Percentiles rank a stretch among this genome's conserved stretches.
These are phyloP conservation scores for Tetracentron sinense DNA, from an alignment of 164 flowering plant species.

Conservation along the genomic window DNA sequence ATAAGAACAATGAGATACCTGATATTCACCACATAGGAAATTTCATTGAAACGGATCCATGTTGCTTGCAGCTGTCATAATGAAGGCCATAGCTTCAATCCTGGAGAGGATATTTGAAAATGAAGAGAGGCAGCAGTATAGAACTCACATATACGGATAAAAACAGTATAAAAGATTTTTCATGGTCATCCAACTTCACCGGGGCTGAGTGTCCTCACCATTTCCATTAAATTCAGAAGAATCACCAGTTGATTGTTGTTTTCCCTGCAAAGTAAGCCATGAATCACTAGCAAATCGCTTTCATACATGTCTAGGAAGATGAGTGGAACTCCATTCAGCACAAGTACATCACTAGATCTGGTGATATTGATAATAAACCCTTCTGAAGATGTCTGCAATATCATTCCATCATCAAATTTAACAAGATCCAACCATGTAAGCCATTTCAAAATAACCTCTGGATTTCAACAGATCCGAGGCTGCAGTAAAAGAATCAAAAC, in stretches of 20 bases:
- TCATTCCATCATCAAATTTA: constrained; percentile 27
- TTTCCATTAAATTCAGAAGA: background rate
- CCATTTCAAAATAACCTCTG: constrained; percentile 44
- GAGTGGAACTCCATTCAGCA: constrained; percentile 21
- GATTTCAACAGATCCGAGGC: constrained; percentile 30
- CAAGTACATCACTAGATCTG: constrained; percentile 26
- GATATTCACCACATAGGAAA: too few species aligned
- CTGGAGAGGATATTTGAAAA: background rate
- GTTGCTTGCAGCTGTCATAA: background rate
- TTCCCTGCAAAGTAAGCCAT: constrained; percentile 18
- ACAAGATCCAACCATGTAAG: constrained; percentile 41
- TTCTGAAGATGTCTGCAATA: constrained; percentile 29
- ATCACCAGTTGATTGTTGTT: constrained; percentile 1
- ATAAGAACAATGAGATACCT: too few species aligned
- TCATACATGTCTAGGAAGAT: constrained; percentile 9
- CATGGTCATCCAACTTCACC: too few species aligned
- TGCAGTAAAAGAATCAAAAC: constrained; percentile 10
- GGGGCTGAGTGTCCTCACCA: too few species aligned
- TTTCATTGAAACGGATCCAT: too few species aligned
- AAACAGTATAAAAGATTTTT: too few species aligned
- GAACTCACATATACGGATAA: background rate
- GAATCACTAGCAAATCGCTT: constrained; percentile 17
- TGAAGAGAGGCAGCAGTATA: background rate
- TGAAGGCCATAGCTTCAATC: background rate
- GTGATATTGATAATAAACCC: constrained; percentile 42